These are phyloP conservation scores for Pseudotulostoma volvatum DNA, from an alignment of 495 filamentous ascomycete genomes.

Conservation along the genomic window DNA sequence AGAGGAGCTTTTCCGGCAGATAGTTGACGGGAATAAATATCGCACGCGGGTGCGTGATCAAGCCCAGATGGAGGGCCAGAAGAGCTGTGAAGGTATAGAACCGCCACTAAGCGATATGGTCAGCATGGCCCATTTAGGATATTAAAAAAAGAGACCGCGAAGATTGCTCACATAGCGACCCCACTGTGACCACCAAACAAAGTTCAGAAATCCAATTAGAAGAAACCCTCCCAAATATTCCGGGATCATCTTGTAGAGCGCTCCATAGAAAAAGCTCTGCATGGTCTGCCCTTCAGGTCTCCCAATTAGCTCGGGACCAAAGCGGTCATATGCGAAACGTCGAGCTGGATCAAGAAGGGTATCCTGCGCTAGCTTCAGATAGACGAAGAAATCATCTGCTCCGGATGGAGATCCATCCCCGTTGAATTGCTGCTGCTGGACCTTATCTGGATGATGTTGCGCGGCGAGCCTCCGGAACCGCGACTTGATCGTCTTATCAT, in stretches of 20 bases:
- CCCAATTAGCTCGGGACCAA: constrained; percentile 55
- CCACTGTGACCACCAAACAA: constrained; percentile 68
- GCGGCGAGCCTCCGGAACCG: constrained; percentile 73
- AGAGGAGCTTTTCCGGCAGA: constrained; percentile 24
- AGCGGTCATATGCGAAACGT: constrained; percentile 86
- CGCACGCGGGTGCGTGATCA: constrained; percentile 46
- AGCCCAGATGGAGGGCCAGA: constrained; percentile 54
- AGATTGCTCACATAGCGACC: constrained; percentile 43
- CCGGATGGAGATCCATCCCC: constrained; percentile 9
- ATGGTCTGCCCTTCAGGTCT: constrained; percentile 57
- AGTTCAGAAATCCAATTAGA: constrained; percentile 48
- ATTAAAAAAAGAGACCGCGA: background rate
- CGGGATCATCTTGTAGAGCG: constrained; percentile 38
- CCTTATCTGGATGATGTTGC: constrained; percentile 80
- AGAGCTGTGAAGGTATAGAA: constrained; percentile 58
- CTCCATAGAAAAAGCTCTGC: constrained; percentile 54
- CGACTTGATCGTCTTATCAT: constrained; percentile 65
- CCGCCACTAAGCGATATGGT: constrained; percentile 48
- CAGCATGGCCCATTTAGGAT: background rate
- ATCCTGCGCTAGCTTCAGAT: constrained; percentile 69
- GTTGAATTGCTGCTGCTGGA: constrained; percentile 13
- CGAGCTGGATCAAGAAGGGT: constrained; percentile 61
- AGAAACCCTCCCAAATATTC: constrained; percentile 50
- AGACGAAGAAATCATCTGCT: constrained; percentile 54
- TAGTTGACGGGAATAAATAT: constrained; percentile 21